phyloP scores from a whole-genome alignment of 2,329 filamentous ascomycete species.

The Fusarium sp. region DNA sequence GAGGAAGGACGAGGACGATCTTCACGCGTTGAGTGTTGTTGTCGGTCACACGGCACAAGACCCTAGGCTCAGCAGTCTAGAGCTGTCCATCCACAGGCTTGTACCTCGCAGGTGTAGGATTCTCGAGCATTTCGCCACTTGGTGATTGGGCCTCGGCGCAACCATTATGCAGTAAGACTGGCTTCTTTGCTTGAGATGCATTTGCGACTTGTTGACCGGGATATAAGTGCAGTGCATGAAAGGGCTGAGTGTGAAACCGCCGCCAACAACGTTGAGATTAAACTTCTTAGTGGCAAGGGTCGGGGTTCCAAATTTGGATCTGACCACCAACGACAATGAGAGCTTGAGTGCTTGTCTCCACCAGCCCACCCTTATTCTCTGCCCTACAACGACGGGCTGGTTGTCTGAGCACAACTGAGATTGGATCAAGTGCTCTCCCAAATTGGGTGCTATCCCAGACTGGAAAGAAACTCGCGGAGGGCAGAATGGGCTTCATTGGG shows the following conservation, averaged over 20 bases:
- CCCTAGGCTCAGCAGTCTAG: constrained; percentile 4
- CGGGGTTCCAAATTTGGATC: constrained; percentile 24
- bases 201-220: constrained; percentile 6
- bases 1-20: constrained; percentile 36
- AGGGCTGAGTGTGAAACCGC: constrained; percentile 36
- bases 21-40: background rate
- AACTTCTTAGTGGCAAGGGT: constrained; percentile 34
- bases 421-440: background rate
- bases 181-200: background rate
- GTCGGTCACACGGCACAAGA: constrained; percentile 25
- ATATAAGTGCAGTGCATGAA: constrained; percentile 1
- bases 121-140: background rate
- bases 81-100: background rate
- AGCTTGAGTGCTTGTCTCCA: background rate
- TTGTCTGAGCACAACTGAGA: constrained; percentile 6
- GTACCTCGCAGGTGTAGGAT: constrained; percentile 10
- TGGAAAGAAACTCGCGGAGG: constrained; percentile 11
- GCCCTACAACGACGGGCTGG: constrained; percentile 13
- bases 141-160: constrained; percentile 9
- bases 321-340: constrained; percentile 15
- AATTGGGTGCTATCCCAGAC: background rate
- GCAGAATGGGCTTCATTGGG: constrained; percentile 7
- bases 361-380: constrained; percentile 16
- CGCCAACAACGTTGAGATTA: constrained; percentile 39
- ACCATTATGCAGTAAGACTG: constrained; percentile 18